Evolutionary conservation across 2,329 filamentous ascomycete species (phyloP), one percentile per base, ranked within the genome.

Genomic region (Fusarium sarcochroum): DNA sequence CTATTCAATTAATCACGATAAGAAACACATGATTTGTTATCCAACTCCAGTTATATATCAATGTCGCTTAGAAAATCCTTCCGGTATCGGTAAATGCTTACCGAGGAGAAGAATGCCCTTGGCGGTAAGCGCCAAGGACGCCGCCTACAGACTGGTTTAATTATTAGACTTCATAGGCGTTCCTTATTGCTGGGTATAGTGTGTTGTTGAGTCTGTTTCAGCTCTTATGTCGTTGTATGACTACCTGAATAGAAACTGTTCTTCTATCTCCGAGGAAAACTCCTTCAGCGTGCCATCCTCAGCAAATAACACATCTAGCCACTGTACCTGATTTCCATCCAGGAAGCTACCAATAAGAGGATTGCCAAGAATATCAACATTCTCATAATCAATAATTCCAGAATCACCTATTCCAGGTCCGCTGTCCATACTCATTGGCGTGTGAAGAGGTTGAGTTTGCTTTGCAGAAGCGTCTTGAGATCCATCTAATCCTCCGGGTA

Each of bases 191-290:
- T 4, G 23, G 7, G 23, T 1, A 23, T 7, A 23, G 23, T 23
- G 5, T 23, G 5, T 23, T 7, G n/a, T n/a, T n/a, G n/a, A n/a
- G n/a, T n/a, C n/a, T n/a, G n/a, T n/a, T n/a, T n/a, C n/a, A n/a
- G n/a, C n/a, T n/a, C n/a, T n/a, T n/a, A n/a, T n/a, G n/a, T n/a
- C n/a, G n/a, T n/a, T n/a, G n/a, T 10, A 27, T 30, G 13, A 5
- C 17, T 57, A 53, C 1, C 66, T 65, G 9, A 73, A 73, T 17
- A 71, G 23, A 47, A 73, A 71, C 20, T 70, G 72, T 13, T 76
- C 74, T 34, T 76, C 74, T 49, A 76, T 69, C 51, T 76, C 74
- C 2, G 71, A 70, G 17, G 72, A 72, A 51, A 75, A 70, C 7
- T 76, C 67, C 25, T 69, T 62, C 20, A 75, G 40, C 0, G 66